Evolutionary conservation across 305 asterid species (phyloP).

Genomic region (Plantago coronopus): DNA sequence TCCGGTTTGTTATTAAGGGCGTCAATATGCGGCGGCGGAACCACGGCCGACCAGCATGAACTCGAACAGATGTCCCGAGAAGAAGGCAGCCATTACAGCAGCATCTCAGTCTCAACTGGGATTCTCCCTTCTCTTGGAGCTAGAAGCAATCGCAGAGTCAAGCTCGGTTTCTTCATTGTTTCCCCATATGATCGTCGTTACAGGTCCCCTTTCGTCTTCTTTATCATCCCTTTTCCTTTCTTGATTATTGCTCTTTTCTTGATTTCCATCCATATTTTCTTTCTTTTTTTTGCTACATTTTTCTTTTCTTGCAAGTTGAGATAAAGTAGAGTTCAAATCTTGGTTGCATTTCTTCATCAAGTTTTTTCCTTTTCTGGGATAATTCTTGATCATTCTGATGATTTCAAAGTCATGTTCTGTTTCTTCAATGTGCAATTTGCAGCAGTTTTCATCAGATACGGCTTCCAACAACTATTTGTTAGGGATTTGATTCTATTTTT

Average conservation of each 20-base stretch:
- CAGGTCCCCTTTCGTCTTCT: constrained; percentile 36
- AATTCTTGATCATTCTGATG: not conserved
- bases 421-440: not conserved
- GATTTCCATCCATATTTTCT: not conserved
- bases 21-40: constrained; percentile 60
- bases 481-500: not conserved
- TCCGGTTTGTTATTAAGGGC: constrained; percentile 38
- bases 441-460: no score
- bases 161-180: constrained; percentile 49
- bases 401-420: not conserved
- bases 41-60: constrained; percentile 51
- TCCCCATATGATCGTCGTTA: constrained; percentile 83
- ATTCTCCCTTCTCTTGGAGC: constrained; percentile 96
- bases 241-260: not conserved
- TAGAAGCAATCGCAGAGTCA: constrained; percentile 73
- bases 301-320: no score
- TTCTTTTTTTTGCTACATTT: not conserved
- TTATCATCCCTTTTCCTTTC: not conserved
- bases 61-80: constrained; percentile 78
- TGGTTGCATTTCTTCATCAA: not conserved
- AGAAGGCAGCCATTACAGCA: constrained; percentile 87
- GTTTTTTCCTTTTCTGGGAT: not conserved
- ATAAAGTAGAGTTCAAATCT: not conserved
- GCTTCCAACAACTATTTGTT: no score
- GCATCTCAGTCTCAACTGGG: constrained; percentile 66